Conservation (phyloP, 192 early-diverging fungal genomes). For the Linnemannia zychae region DNA sequence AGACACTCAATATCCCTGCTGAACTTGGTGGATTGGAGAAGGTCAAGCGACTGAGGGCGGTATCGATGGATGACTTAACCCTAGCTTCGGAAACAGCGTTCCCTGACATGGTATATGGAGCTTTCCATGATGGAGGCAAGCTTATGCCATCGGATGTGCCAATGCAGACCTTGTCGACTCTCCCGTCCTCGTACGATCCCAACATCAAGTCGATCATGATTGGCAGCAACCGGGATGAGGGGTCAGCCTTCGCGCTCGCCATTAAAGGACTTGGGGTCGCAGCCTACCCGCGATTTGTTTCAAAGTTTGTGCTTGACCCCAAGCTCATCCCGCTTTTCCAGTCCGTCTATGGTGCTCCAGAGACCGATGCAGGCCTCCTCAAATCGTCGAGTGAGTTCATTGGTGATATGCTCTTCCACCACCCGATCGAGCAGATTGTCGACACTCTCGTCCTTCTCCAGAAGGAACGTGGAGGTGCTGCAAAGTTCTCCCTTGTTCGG, state of each 20-base stretch:
- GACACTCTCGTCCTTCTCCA: background rate
- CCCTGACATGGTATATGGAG: background rate
- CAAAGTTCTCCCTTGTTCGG: background rate
- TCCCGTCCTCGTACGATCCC: slow-evolving; percentile 21
- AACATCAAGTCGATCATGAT: slow-evolving; percentile 36
- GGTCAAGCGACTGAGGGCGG: slow-evolving; percentile 18
- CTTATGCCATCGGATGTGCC: slow-evolving; percentile 21
- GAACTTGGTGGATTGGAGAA: slow-evolving; percentile 25
- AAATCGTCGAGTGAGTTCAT: background rate
- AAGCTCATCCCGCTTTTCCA: background rate
- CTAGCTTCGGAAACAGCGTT: background rate
- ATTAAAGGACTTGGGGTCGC: slow-evolving; percentile 7
- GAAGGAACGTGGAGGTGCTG: background rate
- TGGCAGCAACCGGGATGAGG: slow-evolving; percentile 36
- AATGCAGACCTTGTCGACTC: background rate
- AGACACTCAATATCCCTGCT: slow-evolving; percentile 17
- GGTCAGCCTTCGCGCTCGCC: background rate
- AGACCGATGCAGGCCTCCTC: slow-evolving; percentile 10
- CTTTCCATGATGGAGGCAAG: slow-evolving; percentile 20
- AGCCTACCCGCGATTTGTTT: background rate
- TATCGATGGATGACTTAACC: slow-evolving; percentile 9
- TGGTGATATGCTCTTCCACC: slow-evolving; percentile 15
- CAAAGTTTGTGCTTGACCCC: slow-evolving; percentile 8
- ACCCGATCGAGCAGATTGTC: background rate
- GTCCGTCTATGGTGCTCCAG: slow-evolving; percentile 22